Conservation (phyloP, 352 stramenopile genomes). For the Elongisporangium senticosum region DNA sequence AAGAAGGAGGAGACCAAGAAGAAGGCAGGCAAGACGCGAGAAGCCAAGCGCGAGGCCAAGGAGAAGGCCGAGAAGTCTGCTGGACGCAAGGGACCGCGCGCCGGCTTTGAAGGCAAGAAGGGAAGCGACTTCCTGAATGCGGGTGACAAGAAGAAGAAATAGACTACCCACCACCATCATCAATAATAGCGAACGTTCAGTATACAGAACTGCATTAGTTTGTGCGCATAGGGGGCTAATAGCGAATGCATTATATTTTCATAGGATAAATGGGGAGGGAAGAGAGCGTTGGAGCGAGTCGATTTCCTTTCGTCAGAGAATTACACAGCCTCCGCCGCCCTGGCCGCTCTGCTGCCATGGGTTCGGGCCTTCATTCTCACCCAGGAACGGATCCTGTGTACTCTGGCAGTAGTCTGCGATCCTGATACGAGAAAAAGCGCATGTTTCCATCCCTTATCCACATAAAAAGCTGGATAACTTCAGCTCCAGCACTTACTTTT, state of each 20-base stretch:
- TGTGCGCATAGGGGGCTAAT: neutral
- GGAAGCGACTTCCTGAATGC: constrained; percentile 65
- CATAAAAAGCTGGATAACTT: neutral
- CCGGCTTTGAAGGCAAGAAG: constrained; percentile 82
- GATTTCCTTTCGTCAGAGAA: constrained; percentile 26
- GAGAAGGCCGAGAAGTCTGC: constrained; percentile 35
- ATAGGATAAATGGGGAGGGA: neutral
- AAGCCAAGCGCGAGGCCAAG: neutral
- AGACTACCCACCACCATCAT: constrained; percentile 7
- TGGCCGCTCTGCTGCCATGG: constrained; percentile 67
- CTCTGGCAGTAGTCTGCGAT: constrained; percentile 71
- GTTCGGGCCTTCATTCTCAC: constrained; percentile 69
- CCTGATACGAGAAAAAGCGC: constrained; percentile 16
- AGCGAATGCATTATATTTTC: neutral
- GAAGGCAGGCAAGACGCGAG: constrained; percentile 11
- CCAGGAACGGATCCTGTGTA: constrained; percentile 66
- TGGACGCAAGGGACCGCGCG: constrained; percentile 38
- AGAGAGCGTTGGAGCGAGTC: neutral
- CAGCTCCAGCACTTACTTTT: constrained; percentile 41
- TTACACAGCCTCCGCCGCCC: constrained; percentile 53
- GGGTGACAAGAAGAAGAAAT: constrained; percentile 45
- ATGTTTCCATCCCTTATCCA: neutral
- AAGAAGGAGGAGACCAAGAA: constrained; percentile 72
- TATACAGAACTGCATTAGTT: neutral
- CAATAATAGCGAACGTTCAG: no score